phyloP scores from a whole-genome alignment of 179 eudicot species.

The Nepenthes alata region DNA sequence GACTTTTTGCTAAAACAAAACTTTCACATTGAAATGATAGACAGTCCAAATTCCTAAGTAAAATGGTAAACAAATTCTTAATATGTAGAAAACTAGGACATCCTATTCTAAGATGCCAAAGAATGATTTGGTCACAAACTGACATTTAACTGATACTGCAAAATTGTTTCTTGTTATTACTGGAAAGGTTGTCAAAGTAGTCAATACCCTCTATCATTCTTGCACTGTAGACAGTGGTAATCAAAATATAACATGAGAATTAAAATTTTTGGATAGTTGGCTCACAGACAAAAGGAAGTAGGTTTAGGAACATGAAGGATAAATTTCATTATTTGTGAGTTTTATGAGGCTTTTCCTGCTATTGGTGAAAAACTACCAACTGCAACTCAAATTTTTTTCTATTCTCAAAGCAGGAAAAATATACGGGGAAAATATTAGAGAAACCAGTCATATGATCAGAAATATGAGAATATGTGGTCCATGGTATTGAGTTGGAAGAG shows the following conservation, averaged over 20 bases:
- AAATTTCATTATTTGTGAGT: background rate
- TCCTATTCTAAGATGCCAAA: constrained; percentile 4
- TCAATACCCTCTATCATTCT: background rate
- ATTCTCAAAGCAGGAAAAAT: no score
- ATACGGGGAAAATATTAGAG: no score
- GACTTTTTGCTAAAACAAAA: background rate
- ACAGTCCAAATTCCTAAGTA: background rate
- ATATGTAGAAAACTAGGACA: background rate
- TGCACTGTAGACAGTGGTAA: background rate
- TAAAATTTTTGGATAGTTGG: background rate
- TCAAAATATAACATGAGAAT: background rate
- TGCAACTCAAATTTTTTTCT: background rate
- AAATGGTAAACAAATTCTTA: background rate
- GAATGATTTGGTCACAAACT: background rate
- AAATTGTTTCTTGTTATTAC: background rate
- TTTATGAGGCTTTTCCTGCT: background rate
- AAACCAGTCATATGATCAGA: no score
- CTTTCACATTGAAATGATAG: background rate
- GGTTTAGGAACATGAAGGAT: constrained; percentile 2
- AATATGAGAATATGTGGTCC: no score
- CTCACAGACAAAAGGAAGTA: background rate
- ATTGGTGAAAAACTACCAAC: background rate
- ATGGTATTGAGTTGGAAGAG: no score
- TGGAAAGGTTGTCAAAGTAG: constrained; percentile 2
- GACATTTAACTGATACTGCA: no score